These are phyloP conservation scores for Nakazawaea ernobii DNA, from an alignment of 805 yeast genomes.

Conservation along the genomic window DNA sequence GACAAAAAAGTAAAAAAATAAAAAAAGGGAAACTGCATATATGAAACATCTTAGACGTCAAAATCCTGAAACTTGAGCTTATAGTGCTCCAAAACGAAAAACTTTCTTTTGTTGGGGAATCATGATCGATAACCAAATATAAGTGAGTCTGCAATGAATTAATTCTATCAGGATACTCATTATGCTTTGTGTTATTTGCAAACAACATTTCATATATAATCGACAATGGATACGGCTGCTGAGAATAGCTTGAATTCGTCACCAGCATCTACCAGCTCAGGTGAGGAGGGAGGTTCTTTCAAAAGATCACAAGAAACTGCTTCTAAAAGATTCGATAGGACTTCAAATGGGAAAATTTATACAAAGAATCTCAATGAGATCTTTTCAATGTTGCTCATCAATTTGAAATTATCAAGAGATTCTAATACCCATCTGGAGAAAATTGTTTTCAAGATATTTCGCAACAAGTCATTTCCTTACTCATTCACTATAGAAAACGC, in stretches of 20 bases:
- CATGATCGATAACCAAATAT: too few relatives aligned
- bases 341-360: slow-evolving; percentile 48
- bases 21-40: background rate
- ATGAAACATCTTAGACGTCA: background rate
- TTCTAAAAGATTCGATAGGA: slow-evolving; percentile 38
- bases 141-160: too few relatives aligned
- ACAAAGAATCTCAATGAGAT: slow-evolving; percentile 56
- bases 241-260: background rate
- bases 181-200: too few relatives aligned
- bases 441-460: slow-evolving; percentile 16
- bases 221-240: background rate
- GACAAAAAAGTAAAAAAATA: background rate
- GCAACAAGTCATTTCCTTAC: slow-evolving; percentile 36
- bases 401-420: slow-evolving; percentile 21
- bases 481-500: slow-evolving; percentile 52
- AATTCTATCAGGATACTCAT: too few relatives aligned
- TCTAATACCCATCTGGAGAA: slow-evolving; percentile 4
- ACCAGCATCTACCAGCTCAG: background rate
- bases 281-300: background rate
- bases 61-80: background rate
- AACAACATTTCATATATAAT: background rate
- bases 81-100: too few relatives aligned
- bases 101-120: too few relatives aligned
- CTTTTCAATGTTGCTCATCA: slow-evolving; percentile 42
- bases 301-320: slow-evolving; percentile 34